Conservation (phyloP, 208 protist genomes). For the Porcisia hertigi region DNA sequence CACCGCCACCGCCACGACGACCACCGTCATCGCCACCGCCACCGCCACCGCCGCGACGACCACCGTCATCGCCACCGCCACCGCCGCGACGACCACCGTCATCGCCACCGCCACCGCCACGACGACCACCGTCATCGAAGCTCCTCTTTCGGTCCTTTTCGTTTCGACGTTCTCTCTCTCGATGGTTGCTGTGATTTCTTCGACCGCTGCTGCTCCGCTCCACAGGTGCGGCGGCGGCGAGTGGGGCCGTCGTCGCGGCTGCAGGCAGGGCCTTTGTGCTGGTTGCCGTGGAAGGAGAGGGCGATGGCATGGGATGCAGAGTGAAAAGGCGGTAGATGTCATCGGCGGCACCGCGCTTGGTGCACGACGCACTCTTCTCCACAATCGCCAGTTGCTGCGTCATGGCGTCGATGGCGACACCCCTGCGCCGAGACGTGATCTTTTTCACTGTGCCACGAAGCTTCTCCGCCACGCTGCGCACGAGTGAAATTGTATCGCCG, state of each 20-base stretch:
- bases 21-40: not conserved
- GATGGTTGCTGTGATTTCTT: not conserved
- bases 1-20: constrained; percentile 2
- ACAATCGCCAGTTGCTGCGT: constrained; percentile 8
- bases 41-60: not conserved
- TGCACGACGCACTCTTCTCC: constrained; percentile 12
- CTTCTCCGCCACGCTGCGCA: constrained; percentile 38
- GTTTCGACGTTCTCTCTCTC: not conserved
- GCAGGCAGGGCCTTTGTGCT: not conserved
- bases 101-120: not conserved
- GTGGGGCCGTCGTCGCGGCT: not conserved
- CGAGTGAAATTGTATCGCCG: constrained; percentile 14
- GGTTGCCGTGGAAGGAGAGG: not conserved
- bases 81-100: not conserved
- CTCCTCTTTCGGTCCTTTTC: not conserved
- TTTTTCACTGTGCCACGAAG: constrained; percentile 11
- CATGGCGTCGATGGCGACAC: constrained; percentile 4
- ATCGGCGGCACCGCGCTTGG: constrained; percentile 6
- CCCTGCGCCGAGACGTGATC: constrained; percentile 4
- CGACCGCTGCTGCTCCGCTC: not conserved
- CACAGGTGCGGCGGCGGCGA: not conserved
- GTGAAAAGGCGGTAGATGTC: constrained; percentile 31
- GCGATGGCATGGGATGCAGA: constrained; percentile 9
- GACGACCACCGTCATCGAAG: not conserved
- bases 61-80: not conserved